phyloP scores from a whole-genome alignment of 768 basidiomycete species.

The Rhodotorula paludigena region DNA sequence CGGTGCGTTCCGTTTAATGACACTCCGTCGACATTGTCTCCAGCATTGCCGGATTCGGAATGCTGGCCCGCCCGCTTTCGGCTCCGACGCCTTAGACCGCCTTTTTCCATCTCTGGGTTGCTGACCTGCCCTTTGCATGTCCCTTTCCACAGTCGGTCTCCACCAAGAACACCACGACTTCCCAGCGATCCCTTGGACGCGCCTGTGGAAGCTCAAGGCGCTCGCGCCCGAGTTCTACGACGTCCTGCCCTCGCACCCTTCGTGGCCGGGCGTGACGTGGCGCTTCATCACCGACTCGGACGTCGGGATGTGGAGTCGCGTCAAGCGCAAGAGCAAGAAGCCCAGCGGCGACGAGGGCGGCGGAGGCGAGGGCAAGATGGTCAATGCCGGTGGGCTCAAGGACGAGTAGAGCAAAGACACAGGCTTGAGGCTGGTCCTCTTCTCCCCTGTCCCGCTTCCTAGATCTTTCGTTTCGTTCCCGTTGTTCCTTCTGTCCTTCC shows the following conservation, averaged over 20 bases:
- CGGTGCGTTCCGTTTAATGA: too few relatives aligned
- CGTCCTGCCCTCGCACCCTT: slow-evolving; percentile 73
- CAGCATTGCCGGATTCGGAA: slow-evolving; percentile 1
- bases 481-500: background rate
- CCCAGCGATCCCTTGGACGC: slow-evolving; percentile 92
- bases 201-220: slow-evolving; percentile 70
- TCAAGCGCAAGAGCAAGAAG: slow-evolving; percentile 15
- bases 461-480: too few relatives aligned
- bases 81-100: too few relatives aligned
- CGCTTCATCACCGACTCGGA: slow-evolving; percentile 70
- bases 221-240: slow-evolving; percentile 92
- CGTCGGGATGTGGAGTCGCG: slow-evolving; percentile 33
- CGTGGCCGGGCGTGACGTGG: slow-evolving; percentile 89
- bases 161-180: slow-evolving; percentile 99
- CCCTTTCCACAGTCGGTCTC: slow-evolving; percentile 61
- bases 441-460: too few relatives aligned
- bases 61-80: too few relatives aligned
- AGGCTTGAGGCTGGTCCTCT: too few relatives aligned
- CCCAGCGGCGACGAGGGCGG: slow-evolving; percentile 16
- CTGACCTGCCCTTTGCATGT: slow-evolving; percentile 5
- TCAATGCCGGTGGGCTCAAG: slow-evolving; percentile 28
- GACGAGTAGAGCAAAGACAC: too few relatives aligned
- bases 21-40: too few relatives aligned
- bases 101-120: too few relatives aligned
- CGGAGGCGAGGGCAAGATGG: slow-evolving; percentile 11